Conservation (phyloP, 2,329 filamentous ascomycete species). For the Sclerotinia subarctica region DNA sequence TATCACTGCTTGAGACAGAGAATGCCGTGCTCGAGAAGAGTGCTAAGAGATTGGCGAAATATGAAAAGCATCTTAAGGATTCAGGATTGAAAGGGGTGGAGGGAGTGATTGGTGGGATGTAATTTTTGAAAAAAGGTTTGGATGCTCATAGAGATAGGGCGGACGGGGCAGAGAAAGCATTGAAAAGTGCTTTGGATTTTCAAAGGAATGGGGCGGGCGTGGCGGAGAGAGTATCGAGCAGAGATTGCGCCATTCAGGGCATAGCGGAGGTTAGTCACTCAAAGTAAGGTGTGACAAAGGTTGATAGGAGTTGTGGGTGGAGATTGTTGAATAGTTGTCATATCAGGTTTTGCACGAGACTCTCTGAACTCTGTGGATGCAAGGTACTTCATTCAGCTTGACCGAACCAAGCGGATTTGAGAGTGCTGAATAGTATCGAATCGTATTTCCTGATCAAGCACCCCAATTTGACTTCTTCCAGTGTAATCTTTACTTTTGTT, state of each 20-base stretch:
- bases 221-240: neutral
- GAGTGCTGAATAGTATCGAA: neutral
- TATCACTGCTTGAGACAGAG: neutral
- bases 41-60: neutral
- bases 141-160: fast-evolving
- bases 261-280: no score
- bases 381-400: no score
- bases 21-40: neutral
- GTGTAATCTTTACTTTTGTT: neutral
- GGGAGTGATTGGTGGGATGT: neutral
- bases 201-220: no score
- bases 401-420: neutral
- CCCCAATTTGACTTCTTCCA: neutral
- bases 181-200: no score
- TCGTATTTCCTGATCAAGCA: neutral
- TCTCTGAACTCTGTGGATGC: neutral
- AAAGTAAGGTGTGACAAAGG: no score
- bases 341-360: neutral
- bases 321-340: neutral
- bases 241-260: neutral
- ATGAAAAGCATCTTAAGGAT: neutral
- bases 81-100: neutral
- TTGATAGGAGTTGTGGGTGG: no score
- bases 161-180: no score
- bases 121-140: no score